phyloP scores from a whole-genome alignment of 306 rosid genomes.

The Vigna angularis region DNA sequence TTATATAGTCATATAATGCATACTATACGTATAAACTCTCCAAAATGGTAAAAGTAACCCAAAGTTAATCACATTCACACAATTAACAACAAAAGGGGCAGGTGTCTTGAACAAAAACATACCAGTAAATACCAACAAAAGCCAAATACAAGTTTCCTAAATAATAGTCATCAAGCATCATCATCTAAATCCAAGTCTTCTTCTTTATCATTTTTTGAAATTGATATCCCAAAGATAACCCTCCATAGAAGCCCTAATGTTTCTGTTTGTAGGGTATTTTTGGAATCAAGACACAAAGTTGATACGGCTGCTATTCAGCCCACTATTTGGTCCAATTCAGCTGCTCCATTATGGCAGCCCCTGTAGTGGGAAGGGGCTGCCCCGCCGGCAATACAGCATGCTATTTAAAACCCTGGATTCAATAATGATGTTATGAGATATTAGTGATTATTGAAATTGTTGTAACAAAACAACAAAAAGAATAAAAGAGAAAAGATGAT shows the following conservation, averaged over 20 bases:
- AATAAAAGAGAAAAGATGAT: background rate
- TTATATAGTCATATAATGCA: background rate
- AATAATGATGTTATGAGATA: background rate
- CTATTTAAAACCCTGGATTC: background rate
- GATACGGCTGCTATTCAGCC: background rate
- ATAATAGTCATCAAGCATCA: background rate
- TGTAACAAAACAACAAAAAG: background rate
- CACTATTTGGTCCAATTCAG: background rate
- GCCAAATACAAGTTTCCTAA: background rate
- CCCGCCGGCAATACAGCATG: background rate
- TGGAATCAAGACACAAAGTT: background rate
- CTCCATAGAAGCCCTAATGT: background rate
- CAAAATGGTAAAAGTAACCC: background rate
- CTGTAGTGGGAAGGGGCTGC: background rate
- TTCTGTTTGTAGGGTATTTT: background rate
- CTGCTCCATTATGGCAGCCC: background rate
- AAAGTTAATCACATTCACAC: background rate
- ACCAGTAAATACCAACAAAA: background rate
- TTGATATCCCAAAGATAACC: background rate
- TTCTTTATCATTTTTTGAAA: background rate
- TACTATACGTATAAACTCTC: background rate
- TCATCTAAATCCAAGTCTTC: background rate
- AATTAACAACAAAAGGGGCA: no score
- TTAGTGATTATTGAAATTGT: background rate
- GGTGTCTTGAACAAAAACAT: no score